Evolutionary conservation across 345 rosid species (phyloP).

Genomic region (Eucalyptus erythrocorys): DNA sequence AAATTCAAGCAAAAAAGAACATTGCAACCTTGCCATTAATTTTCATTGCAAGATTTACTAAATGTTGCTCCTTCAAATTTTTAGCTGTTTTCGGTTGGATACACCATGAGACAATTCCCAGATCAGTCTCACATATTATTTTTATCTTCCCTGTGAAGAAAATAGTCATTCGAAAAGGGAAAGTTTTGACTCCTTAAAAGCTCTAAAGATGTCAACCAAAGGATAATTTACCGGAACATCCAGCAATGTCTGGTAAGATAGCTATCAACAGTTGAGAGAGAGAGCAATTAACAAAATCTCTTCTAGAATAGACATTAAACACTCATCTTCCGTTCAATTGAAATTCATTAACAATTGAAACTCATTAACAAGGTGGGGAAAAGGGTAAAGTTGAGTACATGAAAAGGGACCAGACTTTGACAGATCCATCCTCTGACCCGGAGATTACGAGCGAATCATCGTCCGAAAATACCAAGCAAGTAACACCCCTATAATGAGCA

Average conservation of each 20-base stretch:
- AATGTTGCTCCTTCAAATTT: conserved; percentile 30
- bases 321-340: neutral
- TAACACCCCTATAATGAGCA: conserved; percentile 63
- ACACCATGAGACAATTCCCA: conserved; percentile 74
- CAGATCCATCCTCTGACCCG: conserved; percentile 70
- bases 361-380: neutral
- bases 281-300: neutral
- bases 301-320: neutral
- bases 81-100: conserved; percentile 34
- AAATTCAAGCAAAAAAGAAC: neutral
- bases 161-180: neutral
- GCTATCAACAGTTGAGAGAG: conserved; percentile 29
- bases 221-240: conserved; percentile 41
- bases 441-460: conserved; percentile 73
- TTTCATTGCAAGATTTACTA: conserved; percentile 57
- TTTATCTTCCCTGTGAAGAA: conserved; percentile 38
- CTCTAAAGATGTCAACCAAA: neutral
- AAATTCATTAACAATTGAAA: too few species aligned
- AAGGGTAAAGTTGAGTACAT: conserved; percentile 16
- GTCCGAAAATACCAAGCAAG: conserved; percentile 62
- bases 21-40: conserved; percentile 66
- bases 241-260: conserved; percentile 53
- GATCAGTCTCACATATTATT: conserved; percentile 54
- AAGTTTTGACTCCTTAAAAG: neutral
- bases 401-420: conserved; percentile 77